Evolutionary conservation across 352 stramenopile genomes (phyloP).

Genomic region (Pythium chondricola): DNA sequence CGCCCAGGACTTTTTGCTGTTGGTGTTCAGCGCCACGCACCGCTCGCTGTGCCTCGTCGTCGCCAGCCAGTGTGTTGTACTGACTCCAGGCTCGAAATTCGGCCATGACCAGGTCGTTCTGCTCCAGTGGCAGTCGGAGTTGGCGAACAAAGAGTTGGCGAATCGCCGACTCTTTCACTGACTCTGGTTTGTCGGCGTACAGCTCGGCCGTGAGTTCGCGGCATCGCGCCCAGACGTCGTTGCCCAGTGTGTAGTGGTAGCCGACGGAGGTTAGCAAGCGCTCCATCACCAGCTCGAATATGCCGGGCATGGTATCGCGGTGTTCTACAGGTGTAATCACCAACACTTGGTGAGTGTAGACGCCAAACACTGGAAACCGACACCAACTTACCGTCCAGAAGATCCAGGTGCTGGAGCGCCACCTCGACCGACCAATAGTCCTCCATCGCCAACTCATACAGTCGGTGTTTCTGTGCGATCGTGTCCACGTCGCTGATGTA

Average conservation of each 20-base stretch:
- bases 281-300: constrained; percentile 26
- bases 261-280: constrained; percentile 29
- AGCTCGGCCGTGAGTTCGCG: constrained; percentile 34
- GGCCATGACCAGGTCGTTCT: constrained; percentile 71
- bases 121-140: constrained; percentile 52
- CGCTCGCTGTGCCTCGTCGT: not conserved
- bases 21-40: constrained; percentile 25
- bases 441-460: constrained; percentile 31
- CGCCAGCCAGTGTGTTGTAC: constrained; percentile 46
- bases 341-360: too few species aligned
- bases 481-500: constrained; percentile 35
- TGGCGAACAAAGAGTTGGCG: constrained; percentile 43
- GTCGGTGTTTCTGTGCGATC: constrained; percentile 13
- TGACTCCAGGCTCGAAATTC: constrained; percentile 66
- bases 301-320: not conserved
- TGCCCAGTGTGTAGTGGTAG: constrained; percentile 44
- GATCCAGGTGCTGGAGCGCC: constrained; percentile 29
- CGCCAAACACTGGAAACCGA: not conserved
- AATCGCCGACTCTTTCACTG: constrained; percentile 31
- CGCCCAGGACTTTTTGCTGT: constrained; percentile 37
- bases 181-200: constrained; percentile 20
- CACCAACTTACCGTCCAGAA: constrained; percentile 24
- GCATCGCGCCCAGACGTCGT: constrained; percentile 55
- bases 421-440: constrained; percentile 62
- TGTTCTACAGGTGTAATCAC: constrained; percentile 5